These are phyloP conservation scores for Globisporangium heterothallicum DNA, from an alignment of 352 stramenopile genomes.

Conservation along the genomic window DNA sequence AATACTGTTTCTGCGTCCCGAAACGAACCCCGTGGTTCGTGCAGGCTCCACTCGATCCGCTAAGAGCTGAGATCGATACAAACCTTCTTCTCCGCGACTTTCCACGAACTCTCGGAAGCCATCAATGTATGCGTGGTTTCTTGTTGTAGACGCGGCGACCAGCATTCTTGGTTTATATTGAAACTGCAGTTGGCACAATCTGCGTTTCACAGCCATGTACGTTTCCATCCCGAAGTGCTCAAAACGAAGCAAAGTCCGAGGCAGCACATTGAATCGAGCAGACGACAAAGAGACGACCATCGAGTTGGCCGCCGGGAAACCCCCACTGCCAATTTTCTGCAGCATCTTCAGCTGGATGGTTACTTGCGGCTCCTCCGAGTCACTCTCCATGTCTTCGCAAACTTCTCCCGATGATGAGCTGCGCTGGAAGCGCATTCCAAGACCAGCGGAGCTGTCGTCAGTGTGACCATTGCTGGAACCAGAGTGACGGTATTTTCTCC, in stretches of 20 bases:
- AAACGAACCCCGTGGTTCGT: background rate
- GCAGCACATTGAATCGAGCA: slow-evolving; percentile 42
- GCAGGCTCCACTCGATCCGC: slow-evolving; percentile 4
- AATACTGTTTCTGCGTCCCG: slow-evolving; percentile 42
- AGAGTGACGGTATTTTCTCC: background rate
- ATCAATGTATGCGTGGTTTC: slow-evolving; percentile 25
- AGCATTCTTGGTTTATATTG: slow-evolving; percentile 29
- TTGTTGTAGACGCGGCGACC: slow-evolving; percentile 19
- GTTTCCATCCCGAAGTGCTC: slow-evolving; percentile 54
- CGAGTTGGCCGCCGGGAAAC: slow-evolving; percentile 1
- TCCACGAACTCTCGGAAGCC: slow-evolving; percentile 20
- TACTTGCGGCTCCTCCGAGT: slow-evolving; percentile 4
- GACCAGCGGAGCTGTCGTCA: background rate
- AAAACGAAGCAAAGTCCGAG: slow-evolving; percentile 41
- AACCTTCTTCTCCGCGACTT: slow-evolving; percentile 7
- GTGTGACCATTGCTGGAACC: slow-evolving; percentile 1
- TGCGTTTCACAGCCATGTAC: slow-evolving; percentile 39
- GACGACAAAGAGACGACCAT: slow-evolving; percentile 25
- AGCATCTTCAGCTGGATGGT: background rate
- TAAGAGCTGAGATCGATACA: background rate
- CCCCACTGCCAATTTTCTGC: background rate
- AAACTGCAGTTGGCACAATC: slow-evolving; percentile 31
- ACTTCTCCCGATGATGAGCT: background rate
- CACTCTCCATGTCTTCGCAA: background rate
- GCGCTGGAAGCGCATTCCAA: slow-evolving; percentile 8